Evolutionary conservation across 352 stramenopile species (phyloP).

Genomic region (Globisporangium solare): DNA sequence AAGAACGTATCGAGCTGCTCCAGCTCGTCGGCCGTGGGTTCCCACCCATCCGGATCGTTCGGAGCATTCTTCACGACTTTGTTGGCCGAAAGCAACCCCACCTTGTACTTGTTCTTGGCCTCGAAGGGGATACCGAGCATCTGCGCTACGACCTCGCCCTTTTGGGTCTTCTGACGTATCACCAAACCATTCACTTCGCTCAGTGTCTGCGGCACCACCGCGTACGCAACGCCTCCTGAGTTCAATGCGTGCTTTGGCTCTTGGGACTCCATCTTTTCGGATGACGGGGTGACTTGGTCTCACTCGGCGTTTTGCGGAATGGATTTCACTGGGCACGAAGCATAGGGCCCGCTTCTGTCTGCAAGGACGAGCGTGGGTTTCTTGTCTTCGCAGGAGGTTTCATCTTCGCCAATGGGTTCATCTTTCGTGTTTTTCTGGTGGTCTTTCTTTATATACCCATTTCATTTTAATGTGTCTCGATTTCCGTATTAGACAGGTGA

Average conservation of each 20-base stretch:
- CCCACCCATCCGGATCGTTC: conserved; percentile 39
- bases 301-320: too few relatives aligned
- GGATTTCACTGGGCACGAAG: too few relatives aligned
- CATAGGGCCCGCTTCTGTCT: too few relatives aligned
- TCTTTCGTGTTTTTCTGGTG: too few relatives aligned
- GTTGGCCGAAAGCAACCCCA: conserved; percentile 33
- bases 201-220: conserved; percentile 27
- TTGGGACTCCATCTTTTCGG: too few relatives aligned
- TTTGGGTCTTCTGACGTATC: conserved; percentile 49
- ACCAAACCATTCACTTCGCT: conserved; percentile 37
- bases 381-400: too few relatives aligned
- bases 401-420: too few relatives aligned
- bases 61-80: conserved; percentile 53
- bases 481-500: too few relatives aligned
- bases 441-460: too few relatives aligned
- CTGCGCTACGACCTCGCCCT: conserved; percentile 41
- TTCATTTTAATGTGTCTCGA: too few relatives aligned
- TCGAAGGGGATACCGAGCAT: conserved; percentile 49
- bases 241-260: not conserved
- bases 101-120: conserved; percentile 54
- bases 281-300: too few relatives aligned
- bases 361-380: too few relatives aligned
- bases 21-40: conserved; percentile 37
- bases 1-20: conserved; percentile 42
- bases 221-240: conserved; percentile 8